phyloP scores from a whole-genome alignment of 768 basidiomycete genomes.

The Tephrocybe sp. region DNA sequence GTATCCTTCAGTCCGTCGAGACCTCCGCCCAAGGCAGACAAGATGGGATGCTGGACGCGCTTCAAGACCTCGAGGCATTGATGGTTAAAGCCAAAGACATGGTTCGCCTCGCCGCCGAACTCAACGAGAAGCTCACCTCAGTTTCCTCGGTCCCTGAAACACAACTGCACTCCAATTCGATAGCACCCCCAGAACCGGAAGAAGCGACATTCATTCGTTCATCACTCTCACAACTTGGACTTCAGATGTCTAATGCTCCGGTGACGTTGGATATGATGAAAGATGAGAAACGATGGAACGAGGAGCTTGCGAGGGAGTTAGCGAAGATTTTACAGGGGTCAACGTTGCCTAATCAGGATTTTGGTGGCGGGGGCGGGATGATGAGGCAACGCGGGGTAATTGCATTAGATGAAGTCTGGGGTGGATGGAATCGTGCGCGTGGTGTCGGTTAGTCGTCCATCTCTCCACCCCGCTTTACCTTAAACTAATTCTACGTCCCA shows the following conservation, averaged over 20 bases:
- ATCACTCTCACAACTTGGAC: conserved; percentile 85
- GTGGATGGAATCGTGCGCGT: conserved; percentile 90
- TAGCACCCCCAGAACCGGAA: conserved; percentile 55
- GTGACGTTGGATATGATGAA: conserved; percentile 87
- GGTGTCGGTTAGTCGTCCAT: conserved; percentile 67
- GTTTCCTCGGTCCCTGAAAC: conserved; percentile 18
- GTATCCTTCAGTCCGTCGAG: conserved; percentile 78
- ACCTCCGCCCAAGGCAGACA: conserved; percentile 60
- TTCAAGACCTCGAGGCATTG: conserved; percentile 85
- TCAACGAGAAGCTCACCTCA: conserved; percentile 77
- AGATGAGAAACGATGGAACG: conserved; percentile 77
- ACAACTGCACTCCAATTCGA: conserved; percentile 24
- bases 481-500: background rate
- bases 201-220: conserved; percentile 85
- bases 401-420: conserved; percentile 92
- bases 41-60: conserved; percentile 67
- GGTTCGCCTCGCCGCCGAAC: conserved; percentile 83
- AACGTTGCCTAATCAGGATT: conserved; percentile 24
- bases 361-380: conserved; percentile 54
- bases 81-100: conserved; percentile 92
- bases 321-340: conserved; percentile 61
- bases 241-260: conserved; percentile 74
- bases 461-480: background rate
- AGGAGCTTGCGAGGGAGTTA: conserved; percentile 81
- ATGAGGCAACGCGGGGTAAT: conserved; percentile 81